Evolutionary conservation across 495 filamentous ascomycete species (phyloP).

Genomic region (Podospora conica): DNA sequence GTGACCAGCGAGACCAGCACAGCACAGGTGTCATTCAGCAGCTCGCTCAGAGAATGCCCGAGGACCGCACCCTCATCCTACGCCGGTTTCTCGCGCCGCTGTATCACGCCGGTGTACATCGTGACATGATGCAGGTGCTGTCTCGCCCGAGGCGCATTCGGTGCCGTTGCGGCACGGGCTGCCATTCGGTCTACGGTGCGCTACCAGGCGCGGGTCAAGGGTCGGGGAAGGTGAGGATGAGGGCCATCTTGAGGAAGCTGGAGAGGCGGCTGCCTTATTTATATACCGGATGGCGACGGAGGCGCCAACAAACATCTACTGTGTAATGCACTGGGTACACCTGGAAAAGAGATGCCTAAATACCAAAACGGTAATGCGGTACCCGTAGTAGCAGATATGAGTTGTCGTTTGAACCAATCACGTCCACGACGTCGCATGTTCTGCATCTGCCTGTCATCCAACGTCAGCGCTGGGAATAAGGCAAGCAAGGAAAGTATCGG

Average conservation of each 20-base stretch:
- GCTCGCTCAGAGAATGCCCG: background rate
- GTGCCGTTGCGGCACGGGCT: background rate
- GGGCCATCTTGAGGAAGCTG: background rate
- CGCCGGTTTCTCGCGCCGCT: background rate
- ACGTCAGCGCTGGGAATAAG: no score
- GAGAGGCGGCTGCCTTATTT: background rate
- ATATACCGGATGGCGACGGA: no score
- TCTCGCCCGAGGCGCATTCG: background rate
- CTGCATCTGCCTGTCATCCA: no score
- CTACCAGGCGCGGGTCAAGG: background rate
- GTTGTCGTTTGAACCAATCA: no score
- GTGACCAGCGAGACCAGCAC: no score
- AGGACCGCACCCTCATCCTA: background rate
- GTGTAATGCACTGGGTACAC: no score
- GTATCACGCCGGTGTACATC: background rate
- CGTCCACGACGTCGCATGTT: no score
- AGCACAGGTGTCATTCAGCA: background rate
- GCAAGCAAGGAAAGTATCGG: no score
- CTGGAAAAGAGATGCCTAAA: no score
- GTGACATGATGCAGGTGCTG: background rate
- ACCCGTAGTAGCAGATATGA: no score
- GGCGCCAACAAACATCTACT: no score
- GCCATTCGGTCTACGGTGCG: background rate
- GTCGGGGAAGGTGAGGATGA: background rate
- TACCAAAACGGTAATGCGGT: no score